Conservation (phyloP, 2,329 filamentous ascomycete species). For the Fusarium pilosicola region DNA sequence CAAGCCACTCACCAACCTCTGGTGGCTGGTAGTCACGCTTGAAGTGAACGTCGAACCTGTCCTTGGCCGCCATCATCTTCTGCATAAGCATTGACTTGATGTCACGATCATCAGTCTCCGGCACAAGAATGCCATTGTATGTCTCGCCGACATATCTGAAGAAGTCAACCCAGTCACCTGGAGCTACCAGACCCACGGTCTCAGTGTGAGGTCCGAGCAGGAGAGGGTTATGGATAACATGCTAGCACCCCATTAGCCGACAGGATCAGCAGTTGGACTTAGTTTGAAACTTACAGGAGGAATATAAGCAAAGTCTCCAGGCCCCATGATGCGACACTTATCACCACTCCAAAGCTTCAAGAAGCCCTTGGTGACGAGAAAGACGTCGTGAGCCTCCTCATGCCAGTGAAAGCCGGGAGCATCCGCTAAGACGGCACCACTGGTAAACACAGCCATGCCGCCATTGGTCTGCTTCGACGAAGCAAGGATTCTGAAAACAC, state of each 20-base stretch:
- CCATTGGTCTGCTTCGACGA: constrained; percentile 63
- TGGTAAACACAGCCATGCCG: constrained; percentile 61
- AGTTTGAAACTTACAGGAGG: constrained; percentile 56
- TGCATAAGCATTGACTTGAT: constrained; percentile 61
- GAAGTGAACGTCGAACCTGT: constrained; percentile 64
- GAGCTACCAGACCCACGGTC: constrained; percentile 63
- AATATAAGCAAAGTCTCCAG: constrained; percentile 67
- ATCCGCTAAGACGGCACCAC: constrained; percentile 57
- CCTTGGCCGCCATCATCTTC: constrained; percentile 65
- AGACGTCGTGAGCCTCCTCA: constrained; percentile 66
- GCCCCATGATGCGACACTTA: constrained; percentile 61
- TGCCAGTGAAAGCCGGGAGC: constrained; percentile 67
- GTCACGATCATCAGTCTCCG: constrained; percentile 62
- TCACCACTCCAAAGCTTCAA: constrained; percentile 69
- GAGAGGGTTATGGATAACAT: constrained; percentile 65
- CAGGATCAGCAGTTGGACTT: not conserved
- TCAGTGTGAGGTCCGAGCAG: constrained; percentile 65
- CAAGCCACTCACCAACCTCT: constrained; percentile 55
- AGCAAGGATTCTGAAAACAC: constrained; percentile 60
- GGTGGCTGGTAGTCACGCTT: constrained; percentile 59
- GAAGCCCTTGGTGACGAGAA: constrained; percentile 64
- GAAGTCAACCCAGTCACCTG: constrained; percentile 69
- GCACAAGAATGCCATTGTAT: constrained; percentile 60
- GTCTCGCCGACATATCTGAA: constrained; percentile 67
- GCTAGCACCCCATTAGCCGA: constrained; percentile 43